phyloP scores from a whole-genome alignment of 2,329 filamentous ascomycete genomes.

The Huntiella decipiens region DNA sequence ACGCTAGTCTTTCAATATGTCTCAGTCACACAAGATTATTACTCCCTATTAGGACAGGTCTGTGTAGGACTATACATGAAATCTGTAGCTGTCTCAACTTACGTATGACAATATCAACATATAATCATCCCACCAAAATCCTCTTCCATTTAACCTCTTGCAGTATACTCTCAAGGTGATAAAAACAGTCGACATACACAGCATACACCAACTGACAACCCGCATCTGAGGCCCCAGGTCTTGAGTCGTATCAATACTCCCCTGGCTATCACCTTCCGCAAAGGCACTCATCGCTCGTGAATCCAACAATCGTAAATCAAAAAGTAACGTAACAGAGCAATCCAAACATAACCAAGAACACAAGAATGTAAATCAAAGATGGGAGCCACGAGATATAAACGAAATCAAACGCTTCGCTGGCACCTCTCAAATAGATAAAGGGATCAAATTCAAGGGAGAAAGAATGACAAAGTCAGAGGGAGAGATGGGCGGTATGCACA shows the following conservation, averaged over 20 bases:
- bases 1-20: not conserved
- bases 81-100: slow-evolving; percentile 11
- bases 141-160: slow-evolving; percentile 14
- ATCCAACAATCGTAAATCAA: no score
- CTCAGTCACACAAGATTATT: not conserved
- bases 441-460: no score
- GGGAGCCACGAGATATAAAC: no score
- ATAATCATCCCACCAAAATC: slow-evolving; percentile 17
- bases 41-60: not conserved
- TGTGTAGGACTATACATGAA: not conserved
- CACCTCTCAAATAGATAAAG: no score
- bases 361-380: no score
- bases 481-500: no score
- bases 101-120: slow-evolving; percentile 15
- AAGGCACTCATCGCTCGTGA: slow-evolving; percentile 6
- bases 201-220: slow-evolving; percentile 13
- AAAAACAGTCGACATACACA: slow-evolving; percentile 13
- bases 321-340: no score
- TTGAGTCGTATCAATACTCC: not conserved
- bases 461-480: no score
- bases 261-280: not conserved
- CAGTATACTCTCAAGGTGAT: slow-evolving; percentile 14
- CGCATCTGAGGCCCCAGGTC: slow-evolving; percentile 11
- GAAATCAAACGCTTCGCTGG: no score
- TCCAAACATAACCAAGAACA: no score